Conservation (phyloP, 805 yeast species). For the Candida jianshihensis region DNA sequence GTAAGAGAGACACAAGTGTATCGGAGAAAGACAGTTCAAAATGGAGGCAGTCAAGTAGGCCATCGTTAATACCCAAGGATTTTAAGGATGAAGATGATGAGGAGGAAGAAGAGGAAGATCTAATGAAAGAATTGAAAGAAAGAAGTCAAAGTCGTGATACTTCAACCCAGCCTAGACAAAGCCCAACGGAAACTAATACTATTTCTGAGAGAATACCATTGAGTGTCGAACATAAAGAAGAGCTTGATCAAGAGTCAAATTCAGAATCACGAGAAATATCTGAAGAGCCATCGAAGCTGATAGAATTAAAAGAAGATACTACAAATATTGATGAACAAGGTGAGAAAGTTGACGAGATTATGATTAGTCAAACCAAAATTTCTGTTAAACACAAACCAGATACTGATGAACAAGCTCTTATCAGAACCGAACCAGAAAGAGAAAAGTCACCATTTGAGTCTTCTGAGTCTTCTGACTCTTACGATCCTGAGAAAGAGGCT, state of each 20-base stretch:
- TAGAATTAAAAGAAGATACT: neutral
- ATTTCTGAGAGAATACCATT: conserved; percentile 15
- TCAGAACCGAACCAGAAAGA: too few relatives aligned
- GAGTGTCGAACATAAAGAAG: conserved; percentile 16
- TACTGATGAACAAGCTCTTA: too few relatives aligned
- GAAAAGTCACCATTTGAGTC: too few relatives aligned
- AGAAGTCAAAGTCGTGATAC: neutral
- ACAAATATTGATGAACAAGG: neutral
- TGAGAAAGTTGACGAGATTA: too few relatives aligned
- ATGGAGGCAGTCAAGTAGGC: conserved; percentile 6
- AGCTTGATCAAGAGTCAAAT: conserved; percentile 5
- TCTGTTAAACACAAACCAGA: too few relatives aligned
- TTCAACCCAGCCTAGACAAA: too few relatives aligned
- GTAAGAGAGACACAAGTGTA: neutral
- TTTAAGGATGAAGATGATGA: conserved; percentile 18
- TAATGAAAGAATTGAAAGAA: neutral
- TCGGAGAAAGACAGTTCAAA: conserved; percentile 1
- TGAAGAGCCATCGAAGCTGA: neutral
- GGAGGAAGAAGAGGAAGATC: conserved; percentile 10
- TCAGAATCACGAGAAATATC: conserved; percentile 8
- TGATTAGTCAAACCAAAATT: too few relatives aligned
- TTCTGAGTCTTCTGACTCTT: too few relatives aligned
- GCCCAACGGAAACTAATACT: neutral
- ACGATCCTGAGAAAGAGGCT: too few relatives aligned
- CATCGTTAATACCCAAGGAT: conserved; percentile 22